Conservation (phyloP, 805 yeast species). For the Ogataea paradorogensis region DNA sequence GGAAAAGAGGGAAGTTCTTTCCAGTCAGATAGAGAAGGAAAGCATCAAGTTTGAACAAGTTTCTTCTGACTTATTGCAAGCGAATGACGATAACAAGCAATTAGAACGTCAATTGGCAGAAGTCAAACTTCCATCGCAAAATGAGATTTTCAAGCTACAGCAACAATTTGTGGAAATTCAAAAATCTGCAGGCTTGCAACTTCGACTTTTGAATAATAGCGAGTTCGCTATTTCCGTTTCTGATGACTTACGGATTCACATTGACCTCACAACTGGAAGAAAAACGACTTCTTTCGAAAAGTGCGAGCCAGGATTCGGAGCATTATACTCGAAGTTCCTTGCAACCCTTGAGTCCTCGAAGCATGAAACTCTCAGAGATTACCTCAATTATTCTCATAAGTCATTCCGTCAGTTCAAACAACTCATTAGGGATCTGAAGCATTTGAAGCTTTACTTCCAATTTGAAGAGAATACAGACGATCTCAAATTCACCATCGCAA, state of each 20-base stretch:
- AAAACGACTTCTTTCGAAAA: not conserved
- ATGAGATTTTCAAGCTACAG: constrained; percentile 13
- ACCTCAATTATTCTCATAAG: constrained; percentile 2
- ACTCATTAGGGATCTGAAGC: constrained; percentile 12
- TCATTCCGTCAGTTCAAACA: constrained; percentile 7
- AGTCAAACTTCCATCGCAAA: constrained; percentile 19
- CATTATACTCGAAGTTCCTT: constrained; percentile 3
- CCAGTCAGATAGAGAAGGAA: not conserved
- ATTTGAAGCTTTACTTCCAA: constrained; percentile 13
- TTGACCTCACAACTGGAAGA: constrained; percentile 8
- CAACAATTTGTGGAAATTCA: constrained; percentile 15
- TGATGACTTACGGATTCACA: constrained; percentile 6
- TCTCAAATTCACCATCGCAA: constrained; percentile 7
- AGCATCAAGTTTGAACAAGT: not conserved
- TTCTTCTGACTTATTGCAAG: constrained; percentile 1
- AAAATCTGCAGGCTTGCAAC: constrained; percentile 8
- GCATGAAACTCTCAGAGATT: constrained; percentile 8
- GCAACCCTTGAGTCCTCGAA: not conserved
- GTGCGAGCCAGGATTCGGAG: constrained; percentile 2
- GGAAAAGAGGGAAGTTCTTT: not conserved
- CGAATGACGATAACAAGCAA: constrained; percentile 2
- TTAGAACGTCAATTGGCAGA: constrained; percentile 6
- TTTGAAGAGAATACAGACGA: constrained; percentile 2
- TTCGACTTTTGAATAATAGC: constrained; percentile 8
- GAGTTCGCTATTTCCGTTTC: constrained; percentile 5